Conservation (phyloP, 2,329 filamentous ascomycete species). For the Aspergillus vadensis region DNA sequence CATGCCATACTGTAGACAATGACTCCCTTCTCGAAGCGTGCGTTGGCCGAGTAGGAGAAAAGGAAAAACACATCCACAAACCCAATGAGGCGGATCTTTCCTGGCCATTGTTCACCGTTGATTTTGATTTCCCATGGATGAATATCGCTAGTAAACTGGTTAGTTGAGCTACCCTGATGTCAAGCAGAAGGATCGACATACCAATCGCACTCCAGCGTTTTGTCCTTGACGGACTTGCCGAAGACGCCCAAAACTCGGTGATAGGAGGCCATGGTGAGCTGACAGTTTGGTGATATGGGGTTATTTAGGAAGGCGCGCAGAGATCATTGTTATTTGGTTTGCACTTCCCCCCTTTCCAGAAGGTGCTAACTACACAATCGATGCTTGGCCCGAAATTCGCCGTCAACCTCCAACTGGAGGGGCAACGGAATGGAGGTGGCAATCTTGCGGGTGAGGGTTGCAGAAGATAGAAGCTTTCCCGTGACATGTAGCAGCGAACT, state of each 20-base stretch:
- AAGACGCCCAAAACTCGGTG: conserved; percentile 15
- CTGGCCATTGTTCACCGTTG: conserved; percentile 15
- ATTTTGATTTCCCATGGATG: conserved; percentile 18
- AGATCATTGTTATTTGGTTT: neutral
- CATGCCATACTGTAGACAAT: conserved; percentile 15
- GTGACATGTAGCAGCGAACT: too few species aligned
- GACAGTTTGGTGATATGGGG: neutral
- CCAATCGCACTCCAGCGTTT: conserved; percentile 16
- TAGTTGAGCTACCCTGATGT: neutral
- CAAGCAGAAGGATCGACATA: neutral
- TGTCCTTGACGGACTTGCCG: conserved; percentile 14
- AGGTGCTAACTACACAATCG: neutral
- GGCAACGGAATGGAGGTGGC: neutral
- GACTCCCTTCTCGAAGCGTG: conserved; percentile 15
- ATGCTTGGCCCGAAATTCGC: neutral
- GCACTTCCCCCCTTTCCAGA: neutral
- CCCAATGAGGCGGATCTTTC: conserved; percentile 16
- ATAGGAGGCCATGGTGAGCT: conserved; percentile 12
- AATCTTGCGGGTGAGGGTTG: too few species aligned
- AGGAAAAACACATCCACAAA: conserved; percentile 19
- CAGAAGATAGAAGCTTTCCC: too few species aligned
- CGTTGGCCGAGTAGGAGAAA: conserved; percentile 17
- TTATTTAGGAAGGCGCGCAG: neutral
- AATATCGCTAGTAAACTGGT: conserved; percentile 11
- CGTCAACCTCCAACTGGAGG: neutral